Evolutionary conservation across 225 moss, liverwort and hornwort genomes (phyloP), one percentile per base, ranked within the genome.

Genomic region (Asterella californica): DNA sequence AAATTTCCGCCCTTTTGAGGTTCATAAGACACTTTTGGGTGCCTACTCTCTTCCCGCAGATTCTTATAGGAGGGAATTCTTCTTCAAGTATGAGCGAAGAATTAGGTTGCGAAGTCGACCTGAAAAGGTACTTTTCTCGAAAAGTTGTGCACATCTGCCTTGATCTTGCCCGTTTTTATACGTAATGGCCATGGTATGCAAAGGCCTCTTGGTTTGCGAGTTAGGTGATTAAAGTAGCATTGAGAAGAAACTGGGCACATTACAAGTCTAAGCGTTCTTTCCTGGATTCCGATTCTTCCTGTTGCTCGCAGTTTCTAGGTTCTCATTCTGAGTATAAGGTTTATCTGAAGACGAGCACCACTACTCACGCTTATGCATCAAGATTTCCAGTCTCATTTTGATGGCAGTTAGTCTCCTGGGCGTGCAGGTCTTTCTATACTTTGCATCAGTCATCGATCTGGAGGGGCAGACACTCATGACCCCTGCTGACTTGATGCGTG

Each of bases 81-180:
- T 96, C 80, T 96, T 96, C 79, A 96, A 96, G 77, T 96, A 96
- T 68, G 96, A 96, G 84, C 91, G 91, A 81, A 89, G 96, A 77
- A 90, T 96, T 42, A 91, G 96, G 67, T 50, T 91, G 79, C 89
- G 89, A 27, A 96, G 96, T 81, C 88, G 88, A 81, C 94, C 96
- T 84, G 96, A 96, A 81, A 96, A 96, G 96, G 96, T 96, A 68
- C 24, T 11, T 11, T n/a, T 45, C 25, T 19, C 1, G n/a, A 12
- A 25, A 71, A 71, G 15, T 71, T 71, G 5, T 71, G 9, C 46
- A 71, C n/a, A 18, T 32, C 27, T 18, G 62, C 25, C 10, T 14
- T 3, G 2, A 3, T 30, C 33, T 30, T 30, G 9, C 29, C 33
- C 10, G 29, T 9, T 30, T 3, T 30, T 30, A 24, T 57, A 17